Base-by-base conservation (phyloP, 2,329 filamentous ascomycete genomes). In the Neoscytalidium dimidiatum region DNA sequence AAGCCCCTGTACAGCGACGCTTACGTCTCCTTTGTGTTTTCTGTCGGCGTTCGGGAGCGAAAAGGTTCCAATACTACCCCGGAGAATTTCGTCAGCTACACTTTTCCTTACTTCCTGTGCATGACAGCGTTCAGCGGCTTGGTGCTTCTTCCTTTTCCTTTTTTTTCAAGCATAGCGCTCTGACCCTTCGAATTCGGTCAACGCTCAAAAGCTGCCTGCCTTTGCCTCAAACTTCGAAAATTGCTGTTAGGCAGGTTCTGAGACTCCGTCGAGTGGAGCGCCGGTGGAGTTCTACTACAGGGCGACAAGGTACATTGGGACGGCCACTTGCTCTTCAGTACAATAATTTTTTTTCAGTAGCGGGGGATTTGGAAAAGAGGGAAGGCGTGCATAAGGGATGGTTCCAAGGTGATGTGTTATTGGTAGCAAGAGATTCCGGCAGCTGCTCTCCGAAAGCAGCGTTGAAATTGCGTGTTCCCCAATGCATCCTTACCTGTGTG, bases 1-100 rank as follows among this genome's bases (percentile, higher is more conserved):
- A 41, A 43, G 48, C 61, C 46, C 52, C 43, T 64, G 51, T 64
- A 58, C 62, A 64, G 62, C 62, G 62, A 64, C 62, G 62, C 52
- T 51, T 28, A 58, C 52, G 62, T 64, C 52, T 64, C 62, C 31
- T 64, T 64, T 64, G 62, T 63, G 61, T 53, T 31, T 43, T 64
- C 35, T 23, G 38, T 26, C 52, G 51, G 62, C 51, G 43, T 64
- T 41, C 29, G 38, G 51, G 51, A 28, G 62, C 62, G 62, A 58
- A 57, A 64, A 64, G 26, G 52, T 31, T 35, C 31, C 57, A 33
- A 58, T 60, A 65, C 35, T 26, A 44, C 53, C 53, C 33, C 44
- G 35, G 46, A 31, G 17, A 29, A 48, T 46, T 64, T 23, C 51
- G n/a, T 64, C 31, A 35, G 21, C 49, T 43, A 44, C 51, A 26